These are phyloP conservation scores for Microsporum ferrugineum DNA, from an alignment of 2,329 filamentous ascomycete genomes.

Conservation along the genomic window DNA sequence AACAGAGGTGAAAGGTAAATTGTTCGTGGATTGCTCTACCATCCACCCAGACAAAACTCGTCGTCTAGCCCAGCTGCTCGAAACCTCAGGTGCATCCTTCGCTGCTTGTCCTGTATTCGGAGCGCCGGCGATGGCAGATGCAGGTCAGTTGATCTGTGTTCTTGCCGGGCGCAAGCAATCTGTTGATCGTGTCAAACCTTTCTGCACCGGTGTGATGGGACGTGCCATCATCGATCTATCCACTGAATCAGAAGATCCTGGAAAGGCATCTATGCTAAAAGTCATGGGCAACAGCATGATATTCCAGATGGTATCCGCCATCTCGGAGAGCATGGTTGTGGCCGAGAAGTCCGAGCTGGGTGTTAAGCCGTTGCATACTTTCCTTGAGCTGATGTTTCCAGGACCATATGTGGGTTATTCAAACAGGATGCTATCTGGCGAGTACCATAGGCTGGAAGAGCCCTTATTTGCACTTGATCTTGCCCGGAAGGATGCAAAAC, in stretches of 20 bases:
- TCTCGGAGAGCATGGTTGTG: slow-evolving; percentile 65
- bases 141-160: slow-evolving; percentile 60
- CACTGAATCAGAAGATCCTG: slow-evolving; percentile 48
- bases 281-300: slow-evolving; percentile 81
- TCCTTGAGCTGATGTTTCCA: slow-evolving; percentile 62
- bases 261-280: slow-evolving; percentile 61
- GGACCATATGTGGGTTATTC: slow-evolving; percentile 66
- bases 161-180: slow-evolving; percentile 53
- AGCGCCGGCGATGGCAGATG: slow-evolving; percentile 39
- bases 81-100: slow-evolving; percentile 55
- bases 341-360: slow-evolving; percentile 74
- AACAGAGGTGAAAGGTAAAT: slow-evolving; percentile 53
- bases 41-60: slow-evolving; percentile 74
- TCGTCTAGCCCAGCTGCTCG: slow-evolving; percentile 48
- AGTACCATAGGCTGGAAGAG: slow-evolving; percentile 62
- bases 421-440: slow-evolving; percentile 59
- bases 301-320: slow-evolving; percentile 66
- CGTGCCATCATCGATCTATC: slow-evolving; percentile 59
- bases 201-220: slow-evolving; percentile 61
- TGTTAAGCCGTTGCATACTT: slow-evolving; percentile 55
- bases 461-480: slow-evolving; percentile 77
- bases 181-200: slow-evolving; percentile 56
- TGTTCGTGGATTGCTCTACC: slow-evolving; percentile 80
- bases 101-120: slow-evolving; percentile 54
- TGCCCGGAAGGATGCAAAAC: slow-evolving; percentile 68